phyloP scores from a whole-genome alignment of 2,329 filamentous ascomycete genomes.

The Monilinia polystroma region DNA sequence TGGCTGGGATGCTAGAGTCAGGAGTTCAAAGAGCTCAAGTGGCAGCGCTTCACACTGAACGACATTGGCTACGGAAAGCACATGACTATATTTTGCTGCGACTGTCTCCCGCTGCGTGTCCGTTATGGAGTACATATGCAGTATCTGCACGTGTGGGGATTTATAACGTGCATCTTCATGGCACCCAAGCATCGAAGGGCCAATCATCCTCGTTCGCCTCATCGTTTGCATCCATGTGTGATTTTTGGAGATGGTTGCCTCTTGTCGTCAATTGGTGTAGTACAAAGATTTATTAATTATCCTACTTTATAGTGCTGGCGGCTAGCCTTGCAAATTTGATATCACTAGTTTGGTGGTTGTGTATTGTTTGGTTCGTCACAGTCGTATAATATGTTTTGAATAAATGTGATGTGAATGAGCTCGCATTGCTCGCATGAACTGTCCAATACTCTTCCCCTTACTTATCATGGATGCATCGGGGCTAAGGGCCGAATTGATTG shows the following conservation, averaged over 20 bases:
- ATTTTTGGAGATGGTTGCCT: constrained; percentile 23
- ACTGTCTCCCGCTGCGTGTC: constrained; percentile 29
- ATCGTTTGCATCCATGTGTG: constrained; percentile 26
- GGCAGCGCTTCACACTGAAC: constrained; percentile 11
- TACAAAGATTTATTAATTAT: not conserved
- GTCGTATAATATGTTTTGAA: constrained; percentile 16
- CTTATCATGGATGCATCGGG: constrained; percentile 18
- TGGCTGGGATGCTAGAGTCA: constrained; percentile 8
- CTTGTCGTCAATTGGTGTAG: constrained; percentile 17
- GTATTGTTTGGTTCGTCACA: constrained; percentile 15
- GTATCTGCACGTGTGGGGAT: constrained; percentile 32
- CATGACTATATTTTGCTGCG: constrained; percentile 29
- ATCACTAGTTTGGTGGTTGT: not conserved
- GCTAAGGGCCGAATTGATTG: constrained; percentile 21
- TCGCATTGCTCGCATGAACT: constrained; percentile 19
- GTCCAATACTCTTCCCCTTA: constrained; percentile 12
- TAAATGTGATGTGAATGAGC: constrained; percentile 18
- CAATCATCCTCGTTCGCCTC: constrained; percentile 27
- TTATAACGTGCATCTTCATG: constrained; percentile 25
- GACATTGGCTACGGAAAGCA: constrained; percentile 27
- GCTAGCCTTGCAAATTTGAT: constrained; percentile 11
- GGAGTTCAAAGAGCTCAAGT: not conserved
- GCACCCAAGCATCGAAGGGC: constrained; percentile 25
- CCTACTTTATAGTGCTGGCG: not conserved
- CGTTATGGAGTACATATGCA: constrained; percentile 28